Conservation (phyloP, 139 green algal species). For the Chlamydomonas incerta region DNA sequence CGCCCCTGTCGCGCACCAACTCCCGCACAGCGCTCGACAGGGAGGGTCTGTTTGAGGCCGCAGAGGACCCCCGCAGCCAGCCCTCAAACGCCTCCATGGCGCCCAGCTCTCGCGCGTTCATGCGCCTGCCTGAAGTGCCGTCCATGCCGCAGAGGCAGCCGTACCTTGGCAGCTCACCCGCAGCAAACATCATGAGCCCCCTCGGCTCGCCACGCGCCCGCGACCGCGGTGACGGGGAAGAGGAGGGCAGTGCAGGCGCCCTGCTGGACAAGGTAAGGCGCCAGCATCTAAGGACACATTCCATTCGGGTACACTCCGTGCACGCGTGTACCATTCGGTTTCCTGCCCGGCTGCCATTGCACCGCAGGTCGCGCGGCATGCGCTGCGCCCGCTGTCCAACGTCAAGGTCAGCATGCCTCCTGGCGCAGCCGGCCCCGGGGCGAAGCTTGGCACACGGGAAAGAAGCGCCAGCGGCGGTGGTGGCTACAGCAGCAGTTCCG, state of each 20-base stretch:
- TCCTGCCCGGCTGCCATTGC: too few relatives aligned
- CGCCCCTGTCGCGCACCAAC: neutral
- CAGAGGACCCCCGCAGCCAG: neutral
- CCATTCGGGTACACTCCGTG: too few relatives aligned
- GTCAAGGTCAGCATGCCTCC: neutral
- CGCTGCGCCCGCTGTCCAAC: constrained; percentile 4
- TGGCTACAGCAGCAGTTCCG: too few relatives aligned
- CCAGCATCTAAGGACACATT: too few relatives aligned
- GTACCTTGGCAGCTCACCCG: neutral
- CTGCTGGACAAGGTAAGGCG: constrained; percentile 16
- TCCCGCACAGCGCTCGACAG: neutral
- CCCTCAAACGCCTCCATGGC: neutral
- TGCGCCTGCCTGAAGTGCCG: neutral
- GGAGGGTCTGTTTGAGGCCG: neutral
- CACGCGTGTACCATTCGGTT: too few relatives aligned
- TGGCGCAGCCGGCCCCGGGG: neutral
- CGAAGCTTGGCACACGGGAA: too few relatives aligned
- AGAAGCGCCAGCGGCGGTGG: too few relatives aligned
- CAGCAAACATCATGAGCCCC: too few relatives aligned
- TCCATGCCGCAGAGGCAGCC: too few relatives aligned
- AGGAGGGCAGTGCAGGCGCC: neutral
- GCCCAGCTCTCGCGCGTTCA: neutral
- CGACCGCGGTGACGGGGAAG: neutral
- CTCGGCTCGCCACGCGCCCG: too few relatives aligned
- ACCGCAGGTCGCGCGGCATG: neutral